Evolutionary conservation across 441 rosid species (phyloP).

Genomic region (Hura crepitans): DNA sequence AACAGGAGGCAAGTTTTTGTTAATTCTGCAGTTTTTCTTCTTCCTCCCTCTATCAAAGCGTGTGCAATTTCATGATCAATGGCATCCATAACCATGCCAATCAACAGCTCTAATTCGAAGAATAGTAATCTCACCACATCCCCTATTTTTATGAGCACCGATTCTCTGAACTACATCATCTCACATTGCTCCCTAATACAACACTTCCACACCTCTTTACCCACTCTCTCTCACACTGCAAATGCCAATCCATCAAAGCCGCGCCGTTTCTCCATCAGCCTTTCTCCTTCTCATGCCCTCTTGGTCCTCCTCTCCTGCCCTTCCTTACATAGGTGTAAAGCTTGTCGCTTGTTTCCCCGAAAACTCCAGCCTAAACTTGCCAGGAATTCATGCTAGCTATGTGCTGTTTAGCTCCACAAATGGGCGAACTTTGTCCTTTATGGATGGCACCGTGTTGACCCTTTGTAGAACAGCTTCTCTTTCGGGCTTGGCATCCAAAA

Average conservation of each 20-base stretch:
- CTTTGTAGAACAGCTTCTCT: slow-evolving; percentile 75
- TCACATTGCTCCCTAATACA: slow-evolving; percentile 57
- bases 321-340: slow-evolving; percentile 86
- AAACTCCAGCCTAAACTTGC: slow-evolving; percentile 58
- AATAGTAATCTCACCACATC: neutral
- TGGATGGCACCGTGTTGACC: slow-evolving; percentile 73
- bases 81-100: slow-evolving; percentile 30
- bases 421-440: slow-evolving; percentile 67
- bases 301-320: slow-evolving; percentile 70
- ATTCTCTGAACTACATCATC: slow-evolving; percentile 52
- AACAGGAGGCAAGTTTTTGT: rapidly evolving
- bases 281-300: slow-evolving; percentile 93
- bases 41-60: neutral
- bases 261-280: slow-evolving; percentile 51
- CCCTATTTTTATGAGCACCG: slow-evolving; percentile 52
- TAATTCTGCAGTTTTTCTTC: neutral
- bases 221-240: slow-evolving; percentile 49
- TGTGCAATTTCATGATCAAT: slow-evolving; percentile 17
- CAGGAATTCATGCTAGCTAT: slow-evolving; percentile 75
- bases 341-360: slow-evolving; percentile 79
- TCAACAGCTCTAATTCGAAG: neutral
- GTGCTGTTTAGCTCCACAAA: slow-evolving; percentile 74
- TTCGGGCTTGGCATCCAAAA: slow-evolving; percentile 72
- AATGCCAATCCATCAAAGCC: slow-evolving; percentile 67
- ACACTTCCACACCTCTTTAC: slow-evolving; percentile 62